These are phyloP conservation scores for Carex parvula DNA, from an alignment of 176 grass and related monocot genomes.

Conservation along the genomic window DNA sequence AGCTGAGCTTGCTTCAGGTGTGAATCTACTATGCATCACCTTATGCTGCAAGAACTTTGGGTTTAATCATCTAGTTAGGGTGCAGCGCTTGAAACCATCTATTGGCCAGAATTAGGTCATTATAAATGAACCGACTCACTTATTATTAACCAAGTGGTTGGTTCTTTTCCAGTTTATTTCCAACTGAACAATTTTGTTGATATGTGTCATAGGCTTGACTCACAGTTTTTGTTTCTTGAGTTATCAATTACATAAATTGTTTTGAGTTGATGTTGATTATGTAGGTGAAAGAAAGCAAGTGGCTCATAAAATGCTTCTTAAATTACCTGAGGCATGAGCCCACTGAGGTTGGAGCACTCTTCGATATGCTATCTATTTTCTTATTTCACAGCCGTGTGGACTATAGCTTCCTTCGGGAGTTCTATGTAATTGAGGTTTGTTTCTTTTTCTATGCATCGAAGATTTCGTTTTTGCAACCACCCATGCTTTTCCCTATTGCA, in stretches of 20 bases:
- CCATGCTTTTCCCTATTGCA: conserved; percentile 6
- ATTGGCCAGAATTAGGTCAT: not conserved
- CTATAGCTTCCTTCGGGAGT: conserved; percentile 95
- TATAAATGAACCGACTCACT: not conserved
- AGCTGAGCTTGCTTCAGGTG: conserved; percentile 87
- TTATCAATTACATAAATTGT: not conserved
- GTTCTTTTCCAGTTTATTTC: not conserved
- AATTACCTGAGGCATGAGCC: conserved; percentile 90
- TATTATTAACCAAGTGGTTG: not conserved
- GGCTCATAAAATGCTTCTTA: conserved; percentile 94
- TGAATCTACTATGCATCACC: not conserved
- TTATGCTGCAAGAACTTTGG: not conserved
- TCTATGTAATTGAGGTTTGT: conserved; percentile 92
- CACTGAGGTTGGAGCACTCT: conserved; percentile 84
- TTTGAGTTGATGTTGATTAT: not conserved
- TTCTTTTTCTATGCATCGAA: not conserved
- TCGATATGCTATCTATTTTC: conserved; percentile 99
- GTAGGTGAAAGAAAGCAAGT: conserved; percentile 99
- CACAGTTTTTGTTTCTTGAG: not conserved
- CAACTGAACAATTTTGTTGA: not conserved
- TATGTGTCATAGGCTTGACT: not conserved
- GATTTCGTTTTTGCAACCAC: not conserved
- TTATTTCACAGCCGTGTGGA: conserved; percentile 92
- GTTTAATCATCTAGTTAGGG: not conserved
- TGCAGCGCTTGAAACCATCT: not conserved